phyloP scores from a whole-genome alignment of 371 early-diverging fungal genomes.

The Mucor piriformis region DNA sequence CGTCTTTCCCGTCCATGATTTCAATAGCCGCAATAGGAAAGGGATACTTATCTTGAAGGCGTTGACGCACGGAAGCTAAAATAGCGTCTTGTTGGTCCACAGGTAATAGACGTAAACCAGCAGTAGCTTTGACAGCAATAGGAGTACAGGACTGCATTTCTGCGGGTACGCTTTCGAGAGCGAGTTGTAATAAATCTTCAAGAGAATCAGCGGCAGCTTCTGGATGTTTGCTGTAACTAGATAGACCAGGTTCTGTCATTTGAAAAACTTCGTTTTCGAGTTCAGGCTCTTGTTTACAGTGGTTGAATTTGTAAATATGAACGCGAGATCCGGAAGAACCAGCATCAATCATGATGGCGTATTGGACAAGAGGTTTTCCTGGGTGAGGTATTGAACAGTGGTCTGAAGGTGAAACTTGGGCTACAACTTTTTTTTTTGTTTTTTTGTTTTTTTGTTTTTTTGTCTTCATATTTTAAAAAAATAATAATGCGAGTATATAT shows the following conservation, averaged over 20 bases:
- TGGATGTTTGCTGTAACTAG: slow-evolving; percentile 68
- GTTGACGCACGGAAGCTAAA: slow-evolving; percentile 68
- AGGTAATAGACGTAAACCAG: slow-evolving; percentile 86
- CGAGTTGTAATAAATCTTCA: slow-evolving; percentile 76
- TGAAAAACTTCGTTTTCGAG: slow-evolving; percentile 88
- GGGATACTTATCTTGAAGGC: slow-evolving; percentile 76
- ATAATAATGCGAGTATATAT: neutral
- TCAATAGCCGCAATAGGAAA: slow-evolving; percentile 81
- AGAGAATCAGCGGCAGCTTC: slow-evolving; percentile 81
- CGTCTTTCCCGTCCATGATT: slow-evolving; percentile 95
- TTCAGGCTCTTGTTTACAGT: slow-evolving; percentile 73
- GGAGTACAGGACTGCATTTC: slow-evolving; percentile 83
- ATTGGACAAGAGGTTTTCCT: slow-evolving; percentile 61
- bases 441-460: neutral
- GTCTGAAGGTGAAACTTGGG: slow-evolving; percentile 41
- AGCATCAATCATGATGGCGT: slow-evolving; percentile 90
- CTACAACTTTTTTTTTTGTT: slow-evolving; percentile 1
- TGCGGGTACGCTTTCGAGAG: slow-evolving; percentile 64
- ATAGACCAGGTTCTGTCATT: slow-evolving; percentile 86
- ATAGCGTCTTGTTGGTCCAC: slow-evolving; percentile 68
- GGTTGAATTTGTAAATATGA: slow-evolving; percentile 91
- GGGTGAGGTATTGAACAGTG: slow-evolving; percentile 68
- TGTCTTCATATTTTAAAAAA: too few species aligned
- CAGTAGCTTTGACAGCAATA: slow-evolving; percentile 95
- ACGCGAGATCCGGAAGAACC: slow-evolving; percentile 97